These are phyloP conservation scores for Massospora cicadina DNA, from an alignment of 371 early-diverging fungal genomes.

Conservation along the genomic window DNA sequence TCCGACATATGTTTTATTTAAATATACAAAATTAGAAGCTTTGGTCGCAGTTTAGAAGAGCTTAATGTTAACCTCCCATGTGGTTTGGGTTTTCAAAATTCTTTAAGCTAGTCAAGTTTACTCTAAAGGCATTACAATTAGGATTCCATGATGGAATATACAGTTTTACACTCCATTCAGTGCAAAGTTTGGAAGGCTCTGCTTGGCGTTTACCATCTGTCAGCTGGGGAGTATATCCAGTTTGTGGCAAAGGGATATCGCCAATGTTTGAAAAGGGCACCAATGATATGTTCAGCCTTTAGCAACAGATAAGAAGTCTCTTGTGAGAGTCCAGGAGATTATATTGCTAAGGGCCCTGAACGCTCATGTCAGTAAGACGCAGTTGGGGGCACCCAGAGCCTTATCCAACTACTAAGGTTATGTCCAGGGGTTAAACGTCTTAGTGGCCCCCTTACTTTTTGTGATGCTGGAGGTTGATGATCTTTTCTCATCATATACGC, in stretches of 20 bases:
- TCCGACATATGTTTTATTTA: too few species aligned
- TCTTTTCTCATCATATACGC: conserved; percentile 62
- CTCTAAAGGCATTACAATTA: neutral
- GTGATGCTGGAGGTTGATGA: conserved; percentile 84
- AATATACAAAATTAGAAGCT: too few species aligned
- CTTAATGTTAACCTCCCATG: neutral
- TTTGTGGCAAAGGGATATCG: conserved; percentile 54
- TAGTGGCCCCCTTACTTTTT: conserved; percentile 81
- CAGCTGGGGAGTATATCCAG: conserved; percentile 52
- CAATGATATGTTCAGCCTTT: conserved; percentile 76
- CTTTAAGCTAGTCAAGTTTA: neutral
- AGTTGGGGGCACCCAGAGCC: conserved; percentile 12
- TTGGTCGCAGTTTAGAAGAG: too few species aligned
- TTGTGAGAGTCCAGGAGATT: conserved; percentile 49
- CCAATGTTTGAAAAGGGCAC: conserved; percentile 58
- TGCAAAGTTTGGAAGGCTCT: conserved; percentile 61
- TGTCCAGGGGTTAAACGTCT: conserved; percentile 90
- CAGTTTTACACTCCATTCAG: conserved; percentile 16
- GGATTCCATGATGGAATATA: neutral
- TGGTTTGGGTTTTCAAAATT: neutral
- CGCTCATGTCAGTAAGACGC: conserved; percentile 58
- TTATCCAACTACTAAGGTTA: conserved; percentile 38
- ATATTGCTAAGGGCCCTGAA: conserved; percentile 66
- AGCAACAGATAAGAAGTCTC: conserved; percentile 60
- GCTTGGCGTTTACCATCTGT: conserved; percentile 52